A percentile compares a stretch with the other conserved stretches of the same genome.
Conservation (phyloP, 345 rosid species). For the Rhodomyrtus tomentosa region DNA sequence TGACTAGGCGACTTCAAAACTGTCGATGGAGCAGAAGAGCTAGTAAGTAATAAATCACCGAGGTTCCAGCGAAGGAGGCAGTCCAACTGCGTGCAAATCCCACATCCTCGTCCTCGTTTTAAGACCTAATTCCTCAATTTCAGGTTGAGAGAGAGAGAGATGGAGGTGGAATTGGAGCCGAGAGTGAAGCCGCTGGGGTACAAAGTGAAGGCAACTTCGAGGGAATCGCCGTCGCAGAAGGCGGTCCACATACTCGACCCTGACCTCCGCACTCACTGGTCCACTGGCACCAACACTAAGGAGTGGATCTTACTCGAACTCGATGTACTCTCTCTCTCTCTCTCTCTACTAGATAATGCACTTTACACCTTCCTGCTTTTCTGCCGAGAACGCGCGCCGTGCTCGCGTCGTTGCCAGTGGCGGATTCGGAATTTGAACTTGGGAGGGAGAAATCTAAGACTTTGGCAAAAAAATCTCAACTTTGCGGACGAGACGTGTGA, state of each 20-base stretch:
- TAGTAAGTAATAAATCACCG: too few relatives aligned
- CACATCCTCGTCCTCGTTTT: not conserved
- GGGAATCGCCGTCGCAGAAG: conserved; percentile 72
- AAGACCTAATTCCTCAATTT: not conserved
- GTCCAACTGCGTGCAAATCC: not conserved
- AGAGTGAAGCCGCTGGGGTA: conserved; percentile 53
- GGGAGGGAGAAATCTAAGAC: not conserved
- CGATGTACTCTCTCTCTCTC: conserved; percentile 28
- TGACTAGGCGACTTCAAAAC: not conserved
- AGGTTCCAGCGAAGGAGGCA: not conserved
- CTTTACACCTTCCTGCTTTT: not conserved
- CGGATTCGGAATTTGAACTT: not conserved
- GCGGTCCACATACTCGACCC: conserved; percentile 63
- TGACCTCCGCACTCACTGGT: conserved; percentile 87
- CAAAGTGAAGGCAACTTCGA: conserved; percentile 68
- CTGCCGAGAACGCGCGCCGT: not conserved
- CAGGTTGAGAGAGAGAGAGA: conserved; percentile 1
- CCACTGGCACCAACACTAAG: conserved; percentile 74
- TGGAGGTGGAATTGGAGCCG: conserved; percentile 74
- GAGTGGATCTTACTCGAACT: conserved; percentile 89
- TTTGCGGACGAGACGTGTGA: not conserved
- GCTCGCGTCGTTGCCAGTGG: not conserved
- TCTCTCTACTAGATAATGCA: not conserved
- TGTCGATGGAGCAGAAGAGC: not conserved
- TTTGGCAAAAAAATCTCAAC: not conserved